Percentiles rank a stretch among this genome's conserved stretches.
phyloP scores from a whole-genome alignment of 2,329 filamentous ascomycete genomes.

The Malbranchea zuffiana region DNA sequence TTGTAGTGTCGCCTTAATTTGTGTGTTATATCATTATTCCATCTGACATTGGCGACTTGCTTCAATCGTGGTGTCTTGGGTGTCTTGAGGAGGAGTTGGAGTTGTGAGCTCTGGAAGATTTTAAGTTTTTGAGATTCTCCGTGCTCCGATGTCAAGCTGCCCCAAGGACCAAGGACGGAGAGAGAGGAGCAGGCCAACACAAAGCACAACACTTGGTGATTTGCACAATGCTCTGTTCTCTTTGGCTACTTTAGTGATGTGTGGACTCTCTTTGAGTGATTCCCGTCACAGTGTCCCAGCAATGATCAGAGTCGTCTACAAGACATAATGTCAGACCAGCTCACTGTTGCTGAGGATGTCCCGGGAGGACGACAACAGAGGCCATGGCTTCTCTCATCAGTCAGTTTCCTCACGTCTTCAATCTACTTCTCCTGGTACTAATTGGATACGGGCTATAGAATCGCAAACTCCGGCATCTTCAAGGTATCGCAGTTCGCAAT shows the following conservation, averaged over 20 bases:
- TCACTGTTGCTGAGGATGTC: conserved; percentile 16
- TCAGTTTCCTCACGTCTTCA: conserved; percentile 20
- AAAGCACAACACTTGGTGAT: neutral
- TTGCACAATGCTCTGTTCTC: neutral
- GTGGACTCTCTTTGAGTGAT: neutral
- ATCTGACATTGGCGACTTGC: neutral
- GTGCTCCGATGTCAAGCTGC: neutral
- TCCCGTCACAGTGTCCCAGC: neutral
- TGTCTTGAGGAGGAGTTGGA: neutral
- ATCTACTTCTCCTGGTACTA: neutral
- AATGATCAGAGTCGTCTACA: neutral
- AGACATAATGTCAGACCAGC: neutral
- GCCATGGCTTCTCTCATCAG: conserved; percentile 44
- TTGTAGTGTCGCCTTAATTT: neutral
- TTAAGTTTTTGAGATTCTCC: conserved; percentile 7
- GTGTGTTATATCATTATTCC: neutral
- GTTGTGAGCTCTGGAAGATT: conserved; percentile 4
- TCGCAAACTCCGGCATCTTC: conserved; percentile 75
- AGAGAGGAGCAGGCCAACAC: neutral
- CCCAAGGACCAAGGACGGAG: neutral
- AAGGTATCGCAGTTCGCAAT: conserved; percentile 79
- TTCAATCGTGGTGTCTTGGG: neutral
- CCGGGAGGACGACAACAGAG: conserved; percentile 32
- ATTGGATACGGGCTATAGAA: conserved; percentile 46
- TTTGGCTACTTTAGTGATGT: neutral